These are phyloP conservation scores for Mycosphaerella sp. DNA, from an alignment of 2,329 filamentous ascomycete genomes.

Conservation along the genomic window DNA sequence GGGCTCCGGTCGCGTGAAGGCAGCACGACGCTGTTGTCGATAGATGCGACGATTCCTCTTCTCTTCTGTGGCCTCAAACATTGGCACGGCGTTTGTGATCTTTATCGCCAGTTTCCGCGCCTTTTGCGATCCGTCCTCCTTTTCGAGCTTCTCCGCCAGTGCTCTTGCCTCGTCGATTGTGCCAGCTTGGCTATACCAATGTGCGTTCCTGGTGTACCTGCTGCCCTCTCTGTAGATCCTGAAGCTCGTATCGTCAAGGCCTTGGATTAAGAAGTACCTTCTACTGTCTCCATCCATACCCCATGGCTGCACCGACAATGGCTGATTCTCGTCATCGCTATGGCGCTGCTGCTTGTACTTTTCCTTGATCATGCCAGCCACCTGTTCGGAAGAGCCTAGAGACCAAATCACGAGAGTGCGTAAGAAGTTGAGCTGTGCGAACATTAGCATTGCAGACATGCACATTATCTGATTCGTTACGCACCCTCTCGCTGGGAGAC, in stretches of 20 bases:
- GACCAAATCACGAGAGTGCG: conserved; percentile 83
- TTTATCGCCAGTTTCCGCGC: conserved; percentile 71
- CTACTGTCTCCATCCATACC: conserved; percentile 84
- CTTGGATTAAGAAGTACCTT: conserved; percentile 89
- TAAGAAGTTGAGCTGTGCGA: conserved; percentile 67
- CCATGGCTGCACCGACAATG: conserved; percentile 85
- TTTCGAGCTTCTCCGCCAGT: conserved; percentile 69
- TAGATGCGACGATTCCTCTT: conserved; percentile 94
- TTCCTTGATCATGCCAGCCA: conserved; percentile 76
- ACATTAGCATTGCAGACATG: not conserved
- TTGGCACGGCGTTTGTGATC: conserved; percentile 72
- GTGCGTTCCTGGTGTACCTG: conserved; percentile 61
- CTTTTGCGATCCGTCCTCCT: conserved; percentile 71
- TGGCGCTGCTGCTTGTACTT: conserved; percentile 84
- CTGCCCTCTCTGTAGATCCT: conserved; percentile 92
- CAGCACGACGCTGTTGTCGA: conserved; percentile 74
- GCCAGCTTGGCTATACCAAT: conserved; percentile 91
- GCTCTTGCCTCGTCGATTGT: conserved; percentile 77
- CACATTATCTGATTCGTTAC: conserved; percentile 17
- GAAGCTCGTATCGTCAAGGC: conserved; percentile 88
- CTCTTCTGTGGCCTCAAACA: conserved; percentile 93
- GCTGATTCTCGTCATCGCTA: conserved; percentile 72
- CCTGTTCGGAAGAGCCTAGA: conserved; percentile 75
- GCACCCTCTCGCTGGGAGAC: conserved; percentile 73
- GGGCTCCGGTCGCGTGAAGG: conserved; percentile 79